These are phyloP conservation scores for Tirmania nivea DNA, from an alignment of 495 filamentous ascomycete species.

Conservation along the genomic window DNA sequence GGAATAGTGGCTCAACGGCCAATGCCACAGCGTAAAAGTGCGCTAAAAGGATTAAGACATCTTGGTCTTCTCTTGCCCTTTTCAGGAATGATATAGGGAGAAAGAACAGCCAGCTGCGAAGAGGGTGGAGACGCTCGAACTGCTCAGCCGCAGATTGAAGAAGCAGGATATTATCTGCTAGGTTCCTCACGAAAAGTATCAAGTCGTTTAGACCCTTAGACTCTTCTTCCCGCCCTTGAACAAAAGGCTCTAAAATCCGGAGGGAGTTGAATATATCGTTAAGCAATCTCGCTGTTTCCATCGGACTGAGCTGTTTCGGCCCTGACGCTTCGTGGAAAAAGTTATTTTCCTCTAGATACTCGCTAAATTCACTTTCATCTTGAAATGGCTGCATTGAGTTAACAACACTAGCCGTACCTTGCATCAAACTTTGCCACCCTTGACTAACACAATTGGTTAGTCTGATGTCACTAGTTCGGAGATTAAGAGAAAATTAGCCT, in stretches of 20 bases:
- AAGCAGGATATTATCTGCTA: slow-evolving; percentile 45
- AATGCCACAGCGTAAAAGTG: slow-evolving; percentile 81
- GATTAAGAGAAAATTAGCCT: slow-evolving; percentile 24
- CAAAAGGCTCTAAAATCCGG: slow-evolving; percentile 43
- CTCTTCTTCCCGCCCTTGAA: slow-evolving; percentile 50
- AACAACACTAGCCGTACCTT: slow-evolving; percentile 75
- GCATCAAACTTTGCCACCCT: slow-evolving; percentile 77
- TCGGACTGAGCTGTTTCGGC: slow-evolving; percentile 29
- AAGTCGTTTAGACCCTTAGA: slow-evolving; percentile 55
- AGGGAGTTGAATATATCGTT: slow-evolving; percentile 45
- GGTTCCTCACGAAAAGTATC: slow-evolving; percentile 55
- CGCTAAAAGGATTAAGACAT: slow-evolving; percentile 58
- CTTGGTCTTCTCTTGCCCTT: slow-evolving; percentile 34
- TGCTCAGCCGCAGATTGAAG: slow-evolving; percentile 54
- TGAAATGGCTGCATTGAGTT: slow-evolving; percentile 87
- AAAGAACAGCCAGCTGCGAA: slow-evolving; percentile 90
- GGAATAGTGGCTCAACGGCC: slow-evolving; percentile 72
- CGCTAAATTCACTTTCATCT: slow-evolving; percentile 62
- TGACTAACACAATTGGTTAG: slow-evolving; percentile 35
- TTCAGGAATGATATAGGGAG: slow-evolving; percentile 51
- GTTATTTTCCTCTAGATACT: slow-evolving; percentile 59
- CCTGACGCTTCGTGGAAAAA: slow-evolving; percentile 38
- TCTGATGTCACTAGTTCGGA: slow-evolving; percentile 3
- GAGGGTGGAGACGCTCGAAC: slow-evolving; percentile 65
- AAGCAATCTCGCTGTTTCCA: slow-evolving; percentile 41